Base-by-base conservation (phyloP, 148 eudicot genomes). In the Chenopodium album region DNA sequence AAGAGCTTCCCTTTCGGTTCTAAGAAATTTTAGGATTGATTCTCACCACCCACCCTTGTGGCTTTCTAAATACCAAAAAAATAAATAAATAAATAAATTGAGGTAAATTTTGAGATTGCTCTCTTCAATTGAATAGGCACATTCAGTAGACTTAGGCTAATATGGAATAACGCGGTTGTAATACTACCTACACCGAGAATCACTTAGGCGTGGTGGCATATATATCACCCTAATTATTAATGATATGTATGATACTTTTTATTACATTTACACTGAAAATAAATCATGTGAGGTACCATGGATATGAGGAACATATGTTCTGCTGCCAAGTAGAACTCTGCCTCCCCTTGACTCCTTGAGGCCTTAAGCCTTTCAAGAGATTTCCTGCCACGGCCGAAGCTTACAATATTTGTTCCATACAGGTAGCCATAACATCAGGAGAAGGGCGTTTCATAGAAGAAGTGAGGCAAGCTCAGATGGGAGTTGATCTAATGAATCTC, bases 341-440 rank as follows among this genome's bases (percentile, higher is more conserved):
- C 3, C 17, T 14, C 22, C 62, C 62, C 34, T 29, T 4, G 16
- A 29, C 44, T 41, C 44, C 44, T 41, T 41, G 44, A 12, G 12
- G 9, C 32, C 28, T 65, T 28, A 4, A 34, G 31, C 13, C 13
- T 14, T 28, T 67, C 41, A 29, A 1, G 71, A 50, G 26, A 19
- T 32, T 6, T 23, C 50, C 47, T 3, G 2, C 16, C 16, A 50
- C 2, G 54, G 12, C 16, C 16, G 54, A 56, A 13, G 62, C 62
- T 14, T 50, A 79, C 22, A 52, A 47, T 34, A 26, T 13, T 47
- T 22, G 46, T 71, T 31, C 1, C 23, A 7, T 75, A 76, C 70
- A 92, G 94, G 94, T 92, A 56, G 94, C 88, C 4, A 74, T 92
- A 73, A 89, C 92, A 22, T 90, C 95, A 20, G 91, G 91, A 48